Evolutionary conservation across 2,329 filamentous ascomycete genomes (phyloP).

Genomic region (Dactylella cylindrospora): DNA sequence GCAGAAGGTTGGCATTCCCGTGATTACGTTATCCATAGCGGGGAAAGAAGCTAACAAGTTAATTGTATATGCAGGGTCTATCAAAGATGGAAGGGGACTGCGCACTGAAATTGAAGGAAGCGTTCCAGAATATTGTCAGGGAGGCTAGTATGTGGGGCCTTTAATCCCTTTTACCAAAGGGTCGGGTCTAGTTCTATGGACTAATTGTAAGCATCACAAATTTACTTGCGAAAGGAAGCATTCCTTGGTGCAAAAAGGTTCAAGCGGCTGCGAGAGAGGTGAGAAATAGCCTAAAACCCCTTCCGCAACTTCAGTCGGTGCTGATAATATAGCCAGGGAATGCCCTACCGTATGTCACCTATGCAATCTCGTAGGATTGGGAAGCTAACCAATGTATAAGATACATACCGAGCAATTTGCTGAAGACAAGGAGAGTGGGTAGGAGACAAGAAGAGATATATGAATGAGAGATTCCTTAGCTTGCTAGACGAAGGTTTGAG

Average conservation of each 20-base stretch:
- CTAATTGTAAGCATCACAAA: too few species aligned
- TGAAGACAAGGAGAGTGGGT: constrained; percentile 8
- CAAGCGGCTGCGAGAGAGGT: constrained; percentile 12
- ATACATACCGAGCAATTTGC: constrained; percentile 19
- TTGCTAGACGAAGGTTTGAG: constrained; percentile 5
- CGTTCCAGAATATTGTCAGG: too few species aligned
- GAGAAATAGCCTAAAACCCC: background rate
- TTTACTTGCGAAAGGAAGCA: background rate
- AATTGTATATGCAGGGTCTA: constrained; percentile 8
- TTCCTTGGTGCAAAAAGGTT: background rate
- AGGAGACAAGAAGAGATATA: background rate
- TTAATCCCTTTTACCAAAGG: too few species aligned
- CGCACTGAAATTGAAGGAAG: too few species aligned
- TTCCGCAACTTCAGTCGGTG: too few species aligned
- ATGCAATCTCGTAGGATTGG: background rate
- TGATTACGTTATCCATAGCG: too few species aligned
- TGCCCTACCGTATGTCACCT: background rate
- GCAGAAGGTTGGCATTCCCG: constrained; percentile 17
- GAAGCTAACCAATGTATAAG: background rate
- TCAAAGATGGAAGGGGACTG: too few species aligned
- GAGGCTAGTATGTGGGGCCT: too few species aligned
- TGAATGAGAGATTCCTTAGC: constrained; percentile 11
- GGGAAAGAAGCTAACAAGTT: too few species aligned
- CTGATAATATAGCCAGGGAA: background rate
- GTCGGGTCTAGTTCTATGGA: too few species aligned